Evolutionary conservation across 1,284 basidiomycete species (phyloP), one percentile per base, ranked within the genome.

Genomic region (Ceratobasidium sp.): DNA sequence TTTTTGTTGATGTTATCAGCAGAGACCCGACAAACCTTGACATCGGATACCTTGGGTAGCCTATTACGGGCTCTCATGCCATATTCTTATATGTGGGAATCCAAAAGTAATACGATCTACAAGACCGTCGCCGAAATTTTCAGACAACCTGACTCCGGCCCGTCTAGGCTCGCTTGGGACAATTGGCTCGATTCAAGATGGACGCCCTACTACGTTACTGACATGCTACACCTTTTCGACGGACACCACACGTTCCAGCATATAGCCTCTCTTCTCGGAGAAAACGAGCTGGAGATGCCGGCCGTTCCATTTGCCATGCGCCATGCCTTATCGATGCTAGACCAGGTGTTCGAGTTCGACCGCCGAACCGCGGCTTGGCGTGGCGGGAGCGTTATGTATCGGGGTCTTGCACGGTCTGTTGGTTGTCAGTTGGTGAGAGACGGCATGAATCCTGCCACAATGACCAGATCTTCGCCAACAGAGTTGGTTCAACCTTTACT

Each of bases 61-160:
- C 56, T 75, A 2, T 53, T 75, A 28, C 71, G 58, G 44, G 71
- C 46, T 6, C 44, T 75, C 23, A 46, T 75, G 49, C 58, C 60
- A 6, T 75, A 75, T 33, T 75, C 71, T 3, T 64, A 75, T 33
- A 75, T 75, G 71, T 75, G 71, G 71, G 71, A 58, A 2, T 10
- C 44, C 5, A 20, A 33, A 6, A 75, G 71, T 56, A 42, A 46
- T 20, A n/a, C 58, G n/a, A 53, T 75, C 44, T 75, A 63, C 33
- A 51, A n/a, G 26, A 64, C 40, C 7, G 10, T 75, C 10, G 71
- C 71, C n/a, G 58, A 64, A 18, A 63, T 20, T 58, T 13, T 75
- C 46, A 20, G 55, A 3, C 60, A 46, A 23, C 44, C 71, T 49
- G 7, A 46, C 13, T 75, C 58, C 3, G 28, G 61, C 42, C 18